phyloP scores from a whole-genome alignment of 2,329 filamentous ascomycete genomes.

The Trichoderma koningii region DNA sequence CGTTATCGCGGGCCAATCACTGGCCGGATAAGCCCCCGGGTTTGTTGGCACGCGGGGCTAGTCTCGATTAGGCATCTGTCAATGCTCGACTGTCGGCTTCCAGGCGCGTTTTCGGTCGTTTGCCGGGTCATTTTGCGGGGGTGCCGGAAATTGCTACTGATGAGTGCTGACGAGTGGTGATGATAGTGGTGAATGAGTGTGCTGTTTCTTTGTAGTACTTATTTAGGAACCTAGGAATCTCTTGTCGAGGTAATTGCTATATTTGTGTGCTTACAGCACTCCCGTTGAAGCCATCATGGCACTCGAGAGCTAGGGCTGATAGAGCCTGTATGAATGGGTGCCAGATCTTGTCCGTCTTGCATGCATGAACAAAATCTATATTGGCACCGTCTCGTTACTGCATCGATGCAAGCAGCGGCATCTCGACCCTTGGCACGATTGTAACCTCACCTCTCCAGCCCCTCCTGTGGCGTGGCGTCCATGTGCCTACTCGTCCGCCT shows the following conservation, averaged over 20 bases:
- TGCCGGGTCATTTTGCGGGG: conserved; percentile 25
- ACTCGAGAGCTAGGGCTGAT: too few relatives aligned
- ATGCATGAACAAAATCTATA: background rate
- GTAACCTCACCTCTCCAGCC: conserved; percentile 20
- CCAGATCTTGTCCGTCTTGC: background rate
- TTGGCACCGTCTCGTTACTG: background rate
- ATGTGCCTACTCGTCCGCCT: background rate
- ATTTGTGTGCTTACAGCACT: too few relatives aligned
- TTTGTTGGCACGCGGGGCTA: conserved; percentile 4
- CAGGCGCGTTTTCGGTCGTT: conserved; percentile 14
- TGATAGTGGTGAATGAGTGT: too few relatives aligned
- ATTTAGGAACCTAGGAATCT: too few relatives aligned
- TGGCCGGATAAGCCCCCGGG: conserved; percentile 4
- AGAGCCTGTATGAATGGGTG: background rate
- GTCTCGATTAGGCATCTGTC: conserved; percentile 24
- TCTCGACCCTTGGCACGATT: conserved; percentile 2
- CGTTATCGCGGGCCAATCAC: conserved; percentile 25
- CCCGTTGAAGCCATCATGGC: too few relatives aligned
- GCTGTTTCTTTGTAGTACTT: too few relatives aligned
- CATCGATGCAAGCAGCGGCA: background rate
- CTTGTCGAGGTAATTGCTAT: too few relatives aligned
- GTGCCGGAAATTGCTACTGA: background rate
- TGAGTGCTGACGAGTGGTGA: too few relatives aligned
- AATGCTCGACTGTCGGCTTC: background rate
- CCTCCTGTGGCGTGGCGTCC: conserved; percentile 16